These are phyloP conservation scores for Gentiana macrophylla DNA, from an alignment of 257 asterid genomes.

Conservation along the genomic window DNA sequence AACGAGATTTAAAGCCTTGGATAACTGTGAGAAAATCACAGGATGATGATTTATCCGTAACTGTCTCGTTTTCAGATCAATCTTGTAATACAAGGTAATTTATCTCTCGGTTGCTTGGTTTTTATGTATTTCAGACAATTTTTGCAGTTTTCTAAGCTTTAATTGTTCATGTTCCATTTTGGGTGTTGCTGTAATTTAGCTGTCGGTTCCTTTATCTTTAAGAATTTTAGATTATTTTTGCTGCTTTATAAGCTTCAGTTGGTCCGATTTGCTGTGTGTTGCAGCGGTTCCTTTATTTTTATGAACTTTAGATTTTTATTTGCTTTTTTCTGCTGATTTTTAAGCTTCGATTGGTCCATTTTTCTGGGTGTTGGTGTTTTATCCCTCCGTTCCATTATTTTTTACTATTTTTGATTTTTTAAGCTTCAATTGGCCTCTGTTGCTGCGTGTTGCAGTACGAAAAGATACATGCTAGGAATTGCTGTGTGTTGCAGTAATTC, in stretches of 20 bases:
- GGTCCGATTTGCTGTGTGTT: too few relatives aligned
- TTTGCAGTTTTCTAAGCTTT: background rate
- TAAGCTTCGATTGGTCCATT: background rate
- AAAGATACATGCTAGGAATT: too few relatives aligned
- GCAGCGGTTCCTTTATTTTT: background rate
- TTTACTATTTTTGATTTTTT: background rate
- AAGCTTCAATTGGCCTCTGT: background rate
- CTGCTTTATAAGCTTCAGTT: background rate
- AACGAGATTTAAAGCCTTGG: constrained; percentile 35
- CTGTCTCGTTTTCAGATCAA: constrained; percentile 31
- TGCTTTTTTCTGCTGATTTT: background rate
- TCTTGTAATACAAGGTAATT: constrained; percentile 24
- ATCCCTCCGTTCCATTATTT: background rate
- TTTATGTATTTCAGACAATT: background rate
- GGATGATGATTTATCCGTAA: constrained; percentile 21
- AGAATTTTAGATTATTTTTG: background rate
- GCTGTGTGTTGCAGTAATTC: too few relatives aligned
- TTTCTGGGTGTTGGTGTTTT: background rate
- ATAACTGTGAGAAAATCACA: constrained; percentile 28
- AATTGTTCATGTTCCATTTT: background rate
- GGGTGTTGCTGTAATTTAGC: background rate
- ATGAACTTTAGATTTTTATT: background rate
- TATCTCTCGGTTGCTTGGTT: background rate
- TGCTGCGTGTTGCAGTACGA: background rate
- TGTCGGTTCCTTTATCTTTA: background rate